Evolutionary conservation across 129 eudicot species (phyloP).

Genomic region (Oenanthe sinensis): DNA sequence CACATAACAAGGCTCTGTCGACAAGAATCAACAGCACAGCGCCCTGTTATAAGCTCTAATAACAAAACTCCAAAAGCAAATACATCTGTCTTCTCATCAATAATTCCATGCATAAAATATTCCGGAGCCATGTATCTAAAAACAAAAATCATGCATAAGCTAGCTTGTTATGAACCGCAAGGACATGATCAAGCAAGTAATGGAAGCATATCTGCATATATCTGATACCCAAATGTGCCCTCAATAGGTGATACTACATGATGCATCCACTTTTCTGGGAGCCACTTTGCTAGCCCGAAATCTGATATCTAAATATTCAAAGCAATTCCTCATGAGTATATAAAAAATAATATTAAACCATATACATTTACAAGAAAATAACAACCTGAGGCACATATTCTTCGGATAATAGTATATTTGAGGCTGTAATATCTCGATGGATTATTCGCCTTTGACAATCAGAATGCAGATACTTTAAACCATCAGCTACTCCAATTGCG

Average conservation of each 20-base stretch:
- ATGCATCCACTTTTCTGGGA: slow-evolving; percentile 64
- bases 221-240: slow-evolving; percentile 74
- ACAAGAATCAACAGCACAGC: slow-evolving; percentile 63
- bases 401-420: slow-evolving; percentile 56
- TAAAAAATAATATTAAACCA: not conserved
- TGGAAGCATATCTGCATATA: not conserved
- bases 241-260: slow-evolving; percentile 71
- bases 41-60: slow-evolving; percentile 75
- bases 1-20: slow-evolving; percentile 76
- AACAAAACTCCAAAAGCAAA: slow-evolving; percentile 65
- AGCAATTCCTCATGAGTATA: not conserved
- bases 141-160: not conserved
- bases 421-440: slow-evolving; percentile 78
- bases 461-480: slow-evolving; percentile 56
- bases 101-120: slow-evolving; percentile 73
- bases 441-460: slow-evolving; percentile 61
- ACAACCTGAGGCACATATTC: slow-evolving; percentile 61
- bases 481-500: slow-evolving; percentile 63
- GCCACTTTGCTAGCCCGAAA: slow-evolving; percentile 87
- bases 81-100: slow-evolving; percentile 69
- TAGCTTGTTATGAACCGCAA: not conserved
- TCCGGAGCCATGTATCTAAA: slow-evolving; percentile 79
- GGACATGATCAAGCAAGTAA: not conserved
- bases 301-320: slow-evolving; percentile 54
- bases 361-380: not conserved